Evolutionary conservation across 1,284 basidiomycete genomes (phyloP), one percentile per base, ranked within the genome.

Genomic region (Wolfiporia cocos): DNA sequence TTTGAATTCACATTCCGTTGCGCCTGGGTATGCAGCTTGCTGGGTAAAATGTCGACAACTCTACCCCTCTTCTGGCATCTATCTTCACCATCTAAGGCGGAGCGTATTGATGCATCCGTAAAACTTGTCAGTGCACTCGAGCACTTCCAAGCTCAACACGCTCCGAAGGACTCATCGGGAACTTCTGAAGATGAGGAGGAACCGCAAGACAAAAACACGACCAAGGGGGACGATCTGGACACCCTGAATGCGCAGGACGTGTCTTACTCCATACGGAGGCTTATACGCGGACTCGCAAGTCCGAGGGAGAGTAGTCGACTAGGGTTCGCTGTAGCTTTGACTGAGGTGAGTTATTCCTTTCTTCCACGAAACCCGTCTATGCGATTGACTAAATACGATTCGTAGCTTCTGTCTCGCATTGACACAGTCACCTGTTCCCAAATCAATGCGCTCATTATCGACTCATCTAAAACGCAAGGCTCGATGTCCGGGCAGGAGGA

Each of bases 251-350:
- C 90, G 4, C 81, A 85, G 51, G 92, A 96, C 67, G 89, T 94
- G 0, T 80, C 86, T 5, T 96, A 96, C 59, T 87, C 90, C 5
- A 79, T 96, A 55, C 78, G 89, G 47, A 67, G 93, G 26, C 73
- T 96, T 22, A 69, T 94, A 23, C 73, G 92, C 32, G 95, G 95
- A 15, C 70, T 99, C 20, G 92, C 88, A 0, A 93, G 89, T 63
- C 88, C 92, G 2, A 73, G 94, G 50, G 93, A 98, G 63, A 92
- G 89, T 64, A 93, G 92, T 59, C 70, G 95, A 50, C 68, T 96
- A 26, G 95, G 95, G 11, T 99, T 98, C 60, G 91, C 94, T 6
- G 94, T 98, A 33, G 92, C 93, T 15, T 70, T 99, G 51, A 93
- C 95, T 1, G 94, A 97, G 73, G 92, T 93, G 56, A 50, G 81